phyloP scores from a whole-genome alignment of 139 green algal species.

The Tetraselmis chui region DNA sequence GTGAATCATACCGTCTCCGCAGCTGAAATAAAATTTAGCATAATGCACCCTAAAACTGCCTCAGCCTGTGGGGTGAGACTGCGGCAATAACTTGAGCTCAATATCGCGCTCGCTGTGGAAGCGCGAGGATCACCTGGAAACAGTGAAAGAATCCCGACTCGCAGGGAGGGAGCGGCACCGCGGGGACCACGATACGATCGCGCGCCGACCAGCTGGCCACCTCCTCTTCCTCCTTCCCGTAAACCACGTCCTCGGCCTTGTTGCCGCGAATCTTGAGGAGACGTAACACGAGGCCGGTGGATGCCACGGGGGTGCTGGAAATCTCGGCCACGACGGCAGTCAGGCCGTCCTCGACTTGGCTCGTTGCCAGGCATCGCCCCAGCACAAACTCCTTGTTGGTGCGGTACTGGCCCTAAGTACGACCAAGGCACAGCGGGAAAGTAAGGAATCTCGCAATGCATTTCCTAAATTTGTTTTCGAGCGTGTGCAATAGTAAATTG shows the following conservation, averaged over 20 bases:
- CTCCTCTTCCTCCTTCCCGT: background rate
- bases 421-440: background rate
- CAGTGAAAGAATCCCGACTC: background rate
- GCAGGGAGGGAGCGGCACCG: background rate
- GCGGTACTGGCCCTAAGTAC: background rate
- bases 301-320: background rate
- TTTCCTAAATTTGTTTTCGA: too few species aligned
- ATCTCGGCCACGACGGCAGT: background rate
- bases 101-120: too few species aligned
- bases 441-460: too few species aligned
- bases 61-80: too few species aligned
- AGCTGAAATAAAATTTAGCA: too few species aligned
- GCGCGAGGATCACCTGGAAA: background rate
- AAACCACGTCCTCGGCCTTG: background rate
- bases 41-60: too few species aligned
- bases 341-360: background rate
- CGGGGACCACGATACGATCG: background rate
- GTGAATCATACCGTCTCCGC: too few species aligned
- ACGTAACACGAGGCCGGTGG: background rate
- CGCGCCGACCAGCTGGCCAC: background rate
- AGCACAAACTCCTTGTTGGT: background rate
- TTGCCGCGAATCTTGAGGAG: background rate
- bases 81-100: too few species aligned
- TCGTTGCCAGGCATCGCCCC: background rate
- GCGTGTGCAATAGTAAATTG: too few species aligned